phyloP scores from a whole-genome alignment of 2,329 filamentous ascomycete species.

The Lojkania enalia region DNA sequence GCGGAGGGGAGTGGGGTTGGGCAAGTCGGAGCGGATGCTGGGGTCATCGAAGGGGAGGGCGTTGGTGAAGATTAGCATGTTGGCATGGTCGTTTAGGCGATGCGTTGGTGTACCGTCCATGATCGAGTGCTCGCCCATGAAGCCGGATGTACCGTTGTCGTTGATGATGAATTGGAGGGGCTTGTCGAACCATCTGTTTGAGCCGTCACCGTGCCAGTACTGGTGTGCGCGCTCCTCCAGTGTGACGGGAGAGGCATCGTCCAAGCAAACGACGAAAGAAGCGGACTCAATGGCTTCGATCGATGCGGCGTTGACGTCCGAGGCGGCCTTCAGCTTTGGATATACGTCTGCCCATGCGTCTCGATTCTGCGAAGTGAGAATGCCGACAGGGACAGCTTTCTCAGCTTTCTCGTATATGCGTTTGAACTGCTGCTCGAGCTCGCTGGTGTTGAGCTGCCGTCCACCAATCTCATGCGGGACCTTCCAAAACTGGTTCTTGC shows the following conservation, averaged over 20 bases:
- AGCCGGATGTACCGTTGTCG: slow-evolving; percentile 95
- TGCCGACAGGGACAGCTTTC: slow-evolving; percentile 73
- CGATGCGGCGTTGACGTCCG: slow-evolving; percentile 74
- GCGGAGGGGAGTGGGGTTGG: slow-evolving; percentile 75
- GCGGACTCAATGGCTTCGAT: slow-evolving; percentile 84
- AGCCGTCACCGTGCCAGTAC: slow-evolving; percentile 98
- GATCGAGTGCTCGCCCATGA: slow-evolving; percentile 99
- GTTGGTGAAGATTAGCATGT: slow-evolving; percentile 89
- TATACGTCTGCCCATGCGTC: slow-evolving; percentile 83
- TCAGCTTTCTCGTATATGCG: slow-evolving; percentile 79
- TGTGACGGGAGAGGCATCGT: slow-evolving; percentile 88
- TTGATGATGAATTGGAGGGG: slow-evolving; percentile 97
- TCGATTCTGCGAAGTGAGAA: slow-evolving; percentile 88
- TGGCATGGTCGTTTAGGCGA: slow-evolving; percentile 92
- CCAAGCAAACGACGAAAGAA: slow-evolving; percentile 89
- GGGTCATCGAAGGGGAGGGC: slow-evolving; percentile 88
- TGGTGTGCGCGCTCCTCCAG: slow-evolving; percentile 92
- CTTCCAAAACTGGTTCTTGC: slow-evolving; percentile 99
- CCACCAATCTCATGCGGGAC: slow-evolving; percentile 79
- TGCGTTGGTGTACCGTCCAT: slow-evolving; percentile 99
- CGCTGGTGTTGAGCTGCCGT: slow-evolving; percentile 81
- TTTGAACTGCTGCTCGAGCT: slow-evolving; percentile 88
- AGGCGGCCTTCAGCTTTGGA: slow-evolving; percentile 69
- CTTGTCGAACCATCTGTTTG: slow-evolving; percentile 98
- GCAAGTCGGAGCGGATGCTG: slow-evolving; percentile 75